These are phyloP conservation scores for Schoenoplectus triqueter DNA, from an alignment of 202 grass and related monocot genomes.

Conservation along the genomic window DNA sequence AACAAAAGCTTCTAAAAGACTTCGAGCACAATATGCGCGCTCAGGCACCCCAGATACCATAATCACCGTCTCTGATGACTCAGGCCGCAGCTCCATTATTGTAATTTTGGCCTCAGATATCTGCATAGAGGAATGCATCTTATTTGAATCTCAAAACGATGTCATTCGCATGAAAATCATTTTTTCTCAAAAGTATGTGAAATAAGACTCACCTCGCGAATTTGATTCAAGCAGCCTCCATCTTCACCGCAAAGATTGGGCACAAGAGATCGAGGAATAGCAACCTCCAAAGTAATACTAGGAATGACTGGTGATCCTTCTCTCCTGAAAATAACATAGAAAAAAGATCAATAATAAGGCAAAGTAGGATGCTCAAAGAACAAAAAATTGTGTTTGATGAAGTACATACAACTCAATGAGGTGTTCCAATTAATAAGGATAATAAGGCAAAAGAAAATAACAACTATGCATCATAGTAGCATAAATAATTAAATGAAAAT, in stretches of 20 bases:
- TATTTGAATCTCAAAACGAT: background rate
- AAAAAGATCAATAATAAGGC: conserved; percentile 10
- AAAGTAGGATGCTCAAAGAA: background rate
- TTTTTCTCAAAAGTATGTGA: conserved; percentile 31
- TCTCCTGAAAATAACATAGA: conserved; percentile 33
- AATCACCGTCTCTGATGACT: conserved; percentile 68
- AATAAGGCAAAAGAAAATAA: background rate
- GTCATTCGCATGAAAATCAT: conserved; percentile 27
- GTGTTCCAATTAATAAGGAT: background rate
- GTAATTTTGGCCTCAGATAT: conserved; percentile 96
- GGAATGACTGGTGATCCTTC: conserved; percentile 51
- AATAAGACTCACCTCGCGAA: conserved; percentile 62
- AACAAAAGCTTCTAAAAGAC: conserved; percentile 95
- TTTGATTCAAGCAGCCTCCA: conserved; percentile 84
- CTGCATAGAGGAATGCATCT: conserved; percentile 53
- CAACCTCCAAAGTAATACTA: conserved; percentile 71
- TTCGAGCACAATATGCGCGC: conserved; percentile 85
- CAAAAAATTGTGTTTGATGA: background rate
- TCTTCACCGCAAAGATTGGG: conserved; percentile 75
- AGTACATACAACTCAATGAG: background rate
- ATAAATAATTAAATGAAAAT: background rate
- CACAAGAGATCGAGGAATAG: conserved; percentile 71
- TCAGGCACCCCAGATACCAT: conserved; percentile 78
- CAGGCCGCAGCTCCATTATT: conserved; percentile 67
- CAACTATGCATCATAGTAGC: background rate